Evolutionary conservation across 768 basidiomycete species (phyloP).

Genomic region (Lentinula detonsa): DNA sequence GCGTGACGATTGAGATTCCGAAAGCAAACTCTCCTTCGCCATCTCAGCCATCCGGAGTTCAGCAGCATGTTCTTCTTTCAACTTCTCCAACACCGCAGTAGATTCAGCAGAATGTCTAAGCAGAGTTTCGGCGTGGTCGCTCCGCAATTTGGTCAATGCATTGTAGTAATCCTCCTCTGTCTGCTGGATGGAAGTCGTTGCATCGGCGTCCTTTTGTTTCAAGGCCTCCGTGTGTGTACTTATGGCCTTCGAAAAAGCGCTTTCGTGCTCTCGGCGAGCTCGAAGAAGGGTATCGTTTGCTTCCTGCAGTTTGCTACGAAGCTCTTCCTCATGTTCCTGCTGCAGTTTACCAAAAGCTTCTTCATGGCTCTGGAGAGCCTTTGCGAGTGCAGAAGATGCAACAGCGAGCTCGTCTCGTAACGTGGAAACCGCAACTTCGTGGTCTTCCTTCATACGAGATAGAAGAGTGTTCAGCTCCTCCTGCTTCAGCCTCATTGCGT

Average conservation of each 20-base stretch:
- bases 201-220: slow-evolving; percentile 57
- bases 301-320: slow-evolving; percentile 50
- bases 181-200: slow-evolving; percentile 49
- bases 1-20: slow-evolving; percentile 68
- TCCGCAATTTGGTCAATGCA: slow-evolving; percentile 68
- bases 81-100: slow-evolving; percentile 56
- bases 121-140: slow-evolving; percentile 62
- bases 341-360: slow-evolving; percentile 52
- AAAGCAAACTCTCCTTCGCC: slow-evolving; percentile 64
- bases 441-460: slow-evolving; percentile 42
- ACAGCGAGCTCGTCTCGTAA: slow-evolving; percentile 40
- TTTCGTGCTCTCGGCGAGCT: slow-evolving; percentile 50
- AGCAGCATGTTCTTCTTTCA: slow-evolving; percentile 72
- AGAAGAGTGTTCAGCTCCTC: slow-evolving; percentile 36
- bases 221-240: slow-evolving; percentile 50
- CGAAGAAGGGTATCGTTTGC: slow-evolving; percentile 42
- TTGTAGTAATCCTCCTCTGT: slow-evolving; percentile 84
- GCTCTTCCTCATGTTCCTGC: slow-evolving; percentile 44
- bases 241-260: slow-evolving; percentile 36
- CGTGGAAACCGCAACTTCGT: slow-evolving; percentile 30
- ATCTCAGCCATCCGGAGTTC: slow-evolving; percentile 73
- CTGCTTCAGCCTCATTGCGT: slow-evolving; percentile 32
- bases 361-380: slow-evolving; percentile 53
- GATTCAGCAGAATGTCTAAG: slow-evolving; percentile 56
- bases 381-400: slow-evolving; percentile 36